Conservation (phyloP, 208 protist genomes). For the Leishmania tropica region DNA sequence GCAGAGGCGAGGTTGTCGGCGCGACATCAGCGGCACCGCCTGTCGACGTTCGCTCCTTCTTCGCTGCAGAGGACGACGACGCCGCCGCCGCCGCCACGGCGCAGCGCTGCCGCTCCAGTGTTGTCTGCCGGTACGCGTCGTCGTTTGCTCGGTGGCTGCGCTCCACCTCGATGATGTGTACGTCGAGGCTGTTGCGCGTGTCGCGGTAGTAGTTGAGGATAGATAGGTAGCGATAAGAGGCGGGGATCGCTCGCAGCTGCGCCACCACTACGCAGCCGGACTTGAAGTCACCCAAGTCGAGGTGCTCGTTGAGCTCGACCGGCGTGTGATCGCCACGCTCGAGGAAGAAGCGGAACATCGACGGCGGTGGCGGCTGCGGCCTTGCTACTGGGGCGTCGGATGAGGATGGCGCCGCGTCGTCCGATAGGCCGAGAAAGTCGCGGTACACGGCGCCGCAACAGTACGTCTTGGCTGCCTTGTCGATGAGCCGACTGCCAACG, state of each 20-base stretch:
- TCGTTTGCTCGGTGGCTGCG: slow-evolving; percentile 31
- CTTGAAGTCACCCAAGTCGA: slow-evolving; percentile 32
- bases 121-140: slow-evolving; percentile 27
- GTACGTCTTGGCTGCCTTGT: slow-evolving; percentile 40
- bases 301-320: slow-evolving; percentile 33
- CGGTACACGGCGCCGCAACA: slow-evolving; percentile 44
- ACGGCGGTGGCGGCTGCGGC: slow-evolving; percentile 10
- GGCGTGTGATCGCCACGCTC: slow-evolving; percentile 31
- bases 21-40: background rate
- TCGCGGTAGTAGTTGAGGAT: slow-evolving; percentile 47
- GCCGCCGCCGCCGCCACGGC: slow-evolving; percentile 4
- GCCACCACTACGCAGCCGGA: slow-evolving; percentile 51
- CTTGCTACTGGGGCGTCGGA: background rate
- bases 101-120: slow-evolving; percentile 24
- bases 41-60: background rate
- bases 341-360: slow-evolving; percentile 45
- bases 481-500: slow-evolving; percentile 56
- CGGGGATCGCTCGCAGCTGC: slow-evolving; percentile 47
- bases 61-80: background rate
- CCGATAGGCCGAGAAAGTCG: slow-evolving; percentile 34
- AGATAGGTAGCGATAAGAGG: slow-evolving; percentile 31
- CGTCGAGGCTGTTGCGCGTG: slow-evolving; percentile 31
- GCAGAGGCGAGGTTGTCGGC: background rate
- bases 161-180: slow-evolving; percentile 48
- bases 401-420: slow-evolving; percentile 1